Base-by-base conservation (phyloP, 495 filamentous ascomycete species). In the Parathielavia appendiculata region DNA sequence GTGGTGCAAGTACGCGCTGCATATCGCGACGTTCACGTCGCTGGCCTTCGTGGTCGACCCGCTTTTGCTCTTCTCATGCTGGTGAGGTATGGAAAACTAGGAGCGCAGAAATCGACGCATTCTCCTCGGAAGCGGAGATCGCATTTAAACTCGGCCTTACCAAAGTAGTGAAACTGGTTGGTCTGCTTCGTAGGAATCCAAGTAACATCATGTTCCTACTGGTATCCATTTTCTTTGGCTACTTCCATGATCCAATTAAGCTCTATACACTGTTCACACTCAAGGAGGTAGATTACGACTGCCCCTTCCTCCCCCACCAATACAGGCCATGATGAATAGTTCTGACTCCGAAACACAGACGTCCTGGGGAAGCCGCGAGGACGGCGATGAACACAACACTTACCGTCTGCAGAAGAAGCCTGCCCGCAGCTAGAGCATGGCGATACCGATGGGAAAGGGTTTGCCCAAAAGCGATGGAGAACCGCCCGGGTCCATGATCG, bases 191-290 rank as follows among this genome's bases (percentile, higher is more conserved):
- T 59, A 83, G 81, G 30, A 81, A 89, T 63, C 87, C 89, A 0
- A 74, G 75, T 20, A 88, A 93, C 64, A 76, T 89, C 41, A 58
- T 85, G 32, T 82, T 83, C 59, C 68, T 92, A 34, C 88, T 89
- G 5, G 75, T 85, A 16, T 88, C 86, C 1, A 82, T 92, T 41
- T 53, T 90, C 4, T 92, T 92, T 60, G 86, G 87, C 43, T 91
- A 88, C 69, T 81, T 89, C 64, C 87, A 91, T 69, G 86, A 87
- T 30, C 68, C 84, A 30, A 85, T 91, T 73, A 92, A 91, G 74
- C 75, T 91, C 54, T 88, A 87, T 59, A 86, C 88, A 4, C 75
- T 85, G 46, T 74, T 81, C 53, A 90, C 88, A 44, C 75, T 89
- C 23, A 83, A 86, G 69, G 79, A 84, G 75, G 86, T 88, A 76